Percentiles rank a stretch among this genome's conserved stretches.
Evolutionary conservation across 805 yeast species (phyloP).

Genomic region (Candida berthetii): DNA sequence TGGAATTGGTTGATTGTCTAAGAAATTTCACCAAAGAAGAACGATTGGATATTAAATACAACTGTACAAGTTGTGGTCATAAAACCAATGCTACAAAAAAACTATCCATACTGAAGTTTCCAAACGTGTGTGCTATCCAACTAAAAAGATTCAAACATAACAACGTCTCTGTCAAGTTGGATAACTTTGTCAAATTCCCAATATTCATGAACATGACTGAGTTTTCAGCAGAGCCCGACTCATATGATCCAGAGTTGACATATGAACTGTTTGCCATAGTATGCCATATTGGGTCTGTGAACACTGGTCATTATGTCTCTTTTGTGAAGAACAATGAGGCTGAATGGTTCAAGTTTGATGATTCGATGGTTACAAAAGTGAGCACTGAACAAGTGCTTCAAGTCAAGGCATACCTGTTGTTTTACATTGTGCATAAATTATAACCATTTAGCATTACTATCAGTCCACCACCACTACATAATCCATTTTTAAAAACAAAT

Average conservation of each 20-base stretch:
- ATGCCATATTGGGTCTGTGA: conserved; percentile 87
- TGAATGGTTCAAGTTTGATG: conserved; percentile 90
- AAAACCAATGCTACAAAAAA: conserved; percentile 67
- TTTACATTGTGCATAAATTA: conserved; percentile 41
- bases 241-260: conserved; percentile 31
- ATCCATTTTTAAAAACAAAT: no score
- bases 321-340: conserved; percentile 67
- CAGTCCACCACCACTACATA: no score
- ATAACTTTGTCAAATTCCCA: conserved; percentile 69
- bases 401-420: conserved; percentile 76
- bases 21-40: conserved; percentile 75
- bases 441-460: background rate
- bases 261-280: conserved; percentile 86
- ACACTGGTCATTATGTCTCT: conserved; percentile 92
- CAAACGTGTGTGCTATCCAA: conserved; percentile 79
- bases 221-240: conserved; percentile 30
- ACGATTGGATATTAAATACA: conserved; percentile 65
- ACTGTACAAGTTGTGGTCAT: conserved; percentile 60
- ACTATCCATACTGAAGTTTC: conserved; percentile 59
- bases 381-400: conserved; percentile 58
- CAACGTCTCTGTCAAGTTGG: conserved; percentile 51
- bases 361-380: conserved; percentile 68
- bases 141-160: conserved; percentile 57
- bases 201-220: conserved; percentile 63
- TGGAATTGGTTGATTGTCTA: conserved; percentile 55